Percentiles rank a stretch among this genome's conserved stretches.
phyloP scores from a whole-genome alignment of 352 stramenopile genomes.

The Globisporangium spiculum region DNA sequence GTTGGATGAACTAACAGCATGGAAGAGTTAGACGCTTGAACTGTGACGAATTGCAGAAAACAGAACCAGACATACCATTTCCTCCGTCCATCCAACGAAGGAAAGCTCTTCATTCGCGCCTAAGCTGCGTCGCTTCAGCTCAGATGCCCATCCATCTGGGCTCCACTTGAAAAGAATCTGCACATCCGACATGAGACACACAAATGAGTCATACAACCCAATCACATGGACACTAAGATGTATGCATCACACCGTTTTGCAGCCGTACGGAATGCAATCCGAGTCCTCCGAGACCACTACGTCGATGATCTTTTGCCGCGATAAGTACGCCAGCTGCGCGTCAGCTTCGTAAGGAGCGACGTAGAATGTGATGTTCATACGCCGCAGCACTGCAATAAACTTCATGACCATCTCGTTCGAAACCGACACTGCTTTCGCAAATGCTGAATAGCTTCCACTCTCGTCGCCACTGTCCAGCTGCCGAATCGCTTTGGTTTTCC shows the following conservation, averaged over 20 bases:
- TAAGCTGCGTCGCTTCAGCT: slow-evolving; percentile 82
- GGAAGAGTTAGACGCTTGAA: not conserved
- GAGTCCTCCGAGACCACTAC: slow-evolving; percentile 96
- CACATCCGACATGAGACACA: not conserved
- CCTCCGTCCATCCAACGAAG: slow-evolving; percentile 82
- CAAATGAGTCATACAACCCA: not conserved
- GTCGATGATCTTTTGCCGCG: slow-evolving; percentile 85
- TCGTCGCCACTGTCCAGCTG: slow-evolving; percentile 24
- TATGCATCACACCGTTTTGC: slow-evolving; percentile 41
- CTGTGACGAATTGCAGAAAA: not conserved
- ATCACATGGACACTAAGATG: not conserved
- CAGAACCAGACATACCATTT: slow-evolving; percentile 53
- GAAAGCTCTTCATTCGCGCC: slow-evolving; percentile 79
- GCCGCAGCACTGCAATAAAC: slow-evolving; percentile 56
- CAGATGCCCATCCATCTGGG: slow-evolving; percentile 77
- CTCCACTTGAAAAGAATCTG: slow-evolving; percentile 95
- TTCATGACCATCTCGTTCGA: slow-evolving; percentile 76
- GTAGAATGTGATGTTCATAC: slow-evolving; percentile 87
- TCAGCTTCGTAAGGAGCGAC: slow-evolving; percentile 97
- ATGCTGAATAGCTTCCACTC: slow-evolving; percentile 26
- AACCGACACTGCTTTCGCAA: slow-evolving; percentile 55
- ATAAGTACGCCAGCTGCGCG: slow-evolving; percentile 95
- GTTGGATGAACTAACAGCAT: slow-evolving; percentile 53
- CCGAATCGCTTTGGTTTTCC: slow-evolving; percentile 39
- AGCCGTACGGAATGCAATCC: slow-evolving; percentile 95